phyloP scores from a whole-genome alignment of 495 filamentous ascomycete species.

The Neohortaea acidophila region DNA sequence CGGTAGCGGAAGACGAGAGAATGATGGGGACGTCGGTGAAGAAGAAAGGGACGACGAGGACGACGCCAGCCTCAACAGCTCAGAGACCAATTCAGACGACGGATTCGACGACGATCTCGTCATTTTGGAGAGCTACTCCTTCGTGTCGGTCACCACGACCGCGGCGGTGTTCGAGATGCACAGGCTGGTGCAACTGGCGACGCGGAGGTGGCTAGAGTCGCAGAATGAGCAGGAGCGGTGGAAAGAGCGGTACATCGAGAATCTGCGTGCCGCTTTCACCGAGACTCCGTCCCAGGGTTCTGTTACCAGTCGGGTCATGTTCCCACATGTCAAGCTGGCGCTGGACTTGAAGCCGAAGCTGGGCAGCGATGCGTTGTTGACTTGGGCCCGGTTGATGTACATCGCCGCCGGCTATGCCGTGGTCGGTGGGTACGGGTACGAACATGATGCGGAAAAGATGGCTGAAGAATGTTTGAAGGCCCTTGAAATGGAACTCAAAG shows the following conservation, averaged over 20 bases:
- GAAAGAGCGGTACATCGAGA: constrained; percentile 22
- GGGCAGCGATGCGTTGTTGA: constrained; percentile 11
- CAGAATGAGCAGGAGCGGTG: constrained; percentile 19
- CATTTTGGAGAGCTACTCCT: constrained; percentile 29
- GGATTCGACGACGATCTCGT: constrained; percentile 32
- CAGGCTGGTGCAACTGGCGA: constrained; percentile 11
- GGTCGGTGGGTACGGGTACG: constrained; percentile 15
- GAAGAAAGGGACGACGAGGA: background rate
- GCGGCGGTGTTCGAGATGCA: constrained; percentile 14
- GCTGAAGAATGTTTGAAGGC: background rate
- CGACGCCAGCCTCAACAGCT: background rate
- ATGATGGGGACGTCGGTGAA: background rate
- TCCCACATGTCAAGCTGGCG: constrained; percentile 14
- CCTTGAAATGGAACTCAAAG: too few species aligned
- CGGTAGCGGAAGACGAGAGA: background rate
- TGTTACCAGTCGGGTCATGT: constrained; percentile 15
- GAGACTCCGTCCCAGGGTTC: constrained; percentile 5
- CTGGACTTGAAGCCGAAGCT: constrained; percentile 3
- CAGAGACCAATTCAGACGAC: constrained; percentile 13
- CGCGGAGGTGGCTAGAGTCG: constrained; percentile 24
- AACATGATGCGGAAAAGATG: constrained; percentile 13
- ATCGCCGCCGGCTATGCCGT: constrained; percentile 23
- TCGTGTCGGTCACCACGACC: constrained; percentile 24
- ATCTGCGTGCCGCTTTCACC: constrained; percentile 10
- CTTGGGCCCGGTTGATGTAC: constrained; percentile 23